Evolutionary conservation across 495 filamentous ascomycete species (phyloP), one percentile per base, ranked within the genome.

Genomic region (Neurospora hispaniola): DNA sequence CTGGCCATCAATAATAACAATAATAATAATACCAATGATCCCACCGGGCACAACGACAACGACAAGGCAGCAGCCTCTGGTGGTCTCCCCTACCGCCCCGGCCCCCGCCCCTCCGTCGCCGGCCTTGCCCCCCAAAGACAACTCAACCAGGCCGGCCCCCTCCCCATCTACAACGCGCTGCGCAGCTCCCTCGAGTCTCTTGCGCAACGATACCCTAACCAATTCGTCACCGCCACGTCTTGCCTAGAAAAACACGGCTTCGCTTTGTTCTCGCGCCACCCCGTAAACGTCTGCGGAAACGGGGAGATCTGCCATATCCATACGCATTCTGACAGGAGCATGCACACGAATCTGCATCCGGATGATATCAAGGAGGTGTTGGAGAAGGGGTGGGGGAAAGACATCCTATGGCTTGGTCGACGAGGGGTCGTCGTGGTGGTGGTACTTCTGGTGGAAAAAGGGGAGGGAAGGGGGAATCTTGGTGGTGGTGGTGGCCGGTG

Each of bases 231-330:
- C 18, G 89, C 86, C 7, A 90, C 86, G 2, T 93, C 90, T 0
- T 93, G 90, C 76, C 91, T 94, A 75, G 93, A 96, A 77, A 94
- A 94, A 79, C 89, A 93, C 77, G 90, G 90, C 38, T 85, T 91
- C 4, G 93, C 89, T 2, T 85, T 96, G 5, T 96, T 95, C 79
- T 83, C 88, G 59, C 80, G 76, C 2, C 82, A 87, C 48, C 85
- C 86, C 4, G 80, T 89, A 69, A 93, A 92, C 76, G 86, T 84
- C 31, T 90, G 88, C 46, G 90, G 89, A 71, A 85, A 88, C 69
- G 90, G 92, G 41, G 94, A 98, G 80, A 87, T 97, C 69, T 89
- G 88, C 75, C 94, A 98, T 81, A 85, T 93, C 11, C 94, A 98
- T 79, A 84, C 86, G 9, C 54, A 66, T 7, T 86, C 85, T 66